These are phyloP conservation scores for Fagopyrum homotropicum DNA, from an alignment of 148 eudicot genomes.

Conservation along the genomic window DNA sequence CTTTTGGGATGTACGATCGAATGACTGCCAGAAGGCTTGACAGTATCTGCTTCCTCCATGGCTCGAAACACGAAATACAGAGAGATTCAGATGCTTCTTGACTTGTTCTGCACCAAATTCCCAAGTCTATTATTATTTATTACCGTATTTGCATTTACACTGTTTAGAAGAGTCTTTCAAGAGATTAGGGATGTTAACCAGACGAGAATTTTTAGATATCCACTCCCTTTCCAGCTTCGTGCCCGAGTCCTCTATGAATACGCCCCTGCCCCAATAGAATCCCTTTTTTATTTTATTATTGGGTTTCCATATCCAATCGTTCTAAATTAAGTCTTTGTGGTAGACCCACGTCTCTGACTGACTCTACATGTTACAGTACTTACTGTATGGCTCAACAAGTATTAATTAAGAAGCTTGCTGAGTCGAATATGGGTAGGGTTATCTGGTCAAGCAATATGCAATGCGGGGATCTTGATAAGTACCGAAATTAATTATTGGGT, in stretches of 20 bases:
- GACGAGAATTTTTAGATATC: too few species aligned
- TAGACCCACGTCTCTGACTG: not conserved
- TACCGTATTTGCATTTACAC: not conserved
- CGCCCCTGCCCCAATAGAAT: not conserved
- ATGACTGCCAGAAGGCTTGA: not conserved
- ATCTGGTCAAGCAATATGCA: too few species aligned
- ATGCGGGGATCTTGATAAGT: not conserved
- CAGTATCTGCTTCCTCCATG: not conserved
- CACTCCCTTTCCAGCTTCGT: not conserved
- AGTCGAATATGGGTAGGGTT: not conserved
- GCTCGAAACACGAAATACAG: conserved; percentile 4
- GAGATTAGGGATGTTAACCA: not conserved
- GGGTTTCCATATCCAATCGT: not conserved
- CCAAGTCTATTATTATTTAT: not conserved
- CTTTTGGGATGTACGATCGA: conserved; percentile 5
- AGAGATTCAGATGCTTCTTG: conserved; percentile 3
- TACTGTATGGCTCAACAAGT: not conserved
- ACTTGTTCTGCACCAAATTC: not conserved
- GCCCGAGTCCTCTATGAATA: not conserved
- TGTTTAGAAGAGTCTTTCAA: not conserved
- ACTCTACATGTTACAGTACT: not conserved
- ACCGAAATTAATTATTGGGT: not conserved
- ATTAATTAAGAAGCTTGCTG: not conserved
- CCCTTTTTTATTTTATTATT: not conserved
- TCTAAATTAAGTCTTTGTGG: not conserved